These are phyloP conservation scores for Acrocalymma vagum DNA, from an alignment of 2,329 filamentous ascomycete species.

Conservation along the genomic window DNA sequence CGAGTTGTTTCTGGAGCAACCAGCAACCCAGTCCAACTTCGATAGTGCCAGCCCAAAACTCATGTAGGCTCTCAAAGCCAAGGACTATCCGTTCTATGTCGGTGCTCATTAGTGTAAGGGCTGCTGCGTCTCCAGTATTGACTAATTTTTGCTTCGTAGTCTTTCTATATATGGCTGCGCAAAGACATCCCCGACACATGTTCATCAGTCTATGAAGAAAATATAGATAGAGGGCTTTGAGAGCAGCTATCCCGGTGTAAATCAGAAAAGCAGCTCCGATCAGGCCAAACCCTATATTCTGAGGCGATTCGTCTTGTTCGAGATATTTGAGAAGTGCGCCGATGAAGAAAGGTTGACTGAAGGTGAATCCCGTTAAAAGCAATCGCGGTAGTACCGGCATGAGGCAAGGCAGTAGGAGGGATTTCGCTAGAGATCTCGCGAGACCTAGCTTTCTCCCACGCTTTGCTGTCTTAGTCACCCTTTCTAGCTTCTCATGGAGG, in stretches of 20 bases:
- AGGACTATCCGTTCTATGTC: slow-evolving; percentile 27
- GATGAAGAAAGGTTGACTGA: slow-evolving; percentile 36
- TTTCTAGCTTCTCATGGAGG: slow-evolving; percentile 22
- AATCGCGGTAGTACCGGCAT: slow-evolving; percentile 31
- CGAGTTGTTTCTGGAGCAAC: slow-evolving; percentile 29
- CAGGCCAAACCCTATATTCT: slow-evolving; percentile 4
- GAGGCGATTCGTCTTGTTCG: no score
- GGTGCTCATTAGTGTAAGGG: slow-evolving; percentile 32
- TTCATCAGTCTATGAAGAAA: slow-evolving; percentile 1
- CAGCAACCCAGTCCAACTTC: slow-evolving; percentile 20
- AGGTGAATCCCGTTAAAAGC: slow-evolving; percentile 29
- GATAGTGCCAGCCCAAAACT: slow-evolving; percentile 26
- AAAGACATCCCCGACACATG: slow-evolving; percentile 5
- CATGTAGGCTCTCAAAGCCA: slow-evolving; percentile 23
- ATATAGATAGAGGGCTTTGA: slow-evolving; percentile 7
- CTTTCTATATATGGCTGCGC: slow-evolving; percentile 1
- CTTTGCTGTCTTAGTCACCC: slow-evolving; percentile 15
- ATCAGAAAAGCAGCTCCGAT: slow-evolving; percentile 7
- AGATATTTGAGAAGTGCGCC: slow-evolving; percentile 26
- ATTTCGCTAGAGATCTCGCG: slow-evolving; percentile 28
- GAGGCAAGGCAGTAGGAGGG: slow-evolving; percentile 30
- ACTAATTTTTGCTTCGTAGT: slow-evolving; percentile 1
- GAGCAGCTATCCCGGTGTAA: slow-evolving; percentile 6
- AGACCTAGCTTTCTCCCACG: slow-evolving; percentile 22
- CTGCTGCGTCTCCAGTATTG: neutral